Base-by-base conservation (phyloP, 1,284 basidiomycete species). In the Leccinum olivaceoglutinosum region DNA sequence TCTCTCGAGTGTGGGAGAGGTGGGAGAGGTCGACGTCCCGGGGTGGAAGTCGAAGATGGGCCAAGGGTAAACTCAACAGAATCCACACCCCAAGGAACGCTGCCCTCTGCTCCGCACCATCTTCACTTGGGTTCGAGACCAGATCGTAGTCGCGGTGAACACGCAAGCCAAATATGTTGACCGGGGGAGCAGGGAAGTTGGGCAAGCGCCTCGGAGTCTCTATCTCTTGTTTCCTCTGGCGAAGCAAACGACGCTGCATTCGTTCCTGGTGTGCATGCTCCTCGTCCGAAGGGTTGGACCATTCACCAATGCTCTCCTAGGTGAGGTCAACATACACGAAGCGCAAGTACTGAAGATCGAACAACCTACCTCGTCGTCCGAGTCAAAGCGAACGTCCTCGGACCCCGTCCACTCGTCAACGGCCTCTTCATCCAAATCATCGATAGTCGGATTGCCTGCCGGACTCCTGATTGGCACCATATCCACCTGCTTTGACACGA, bases 281-380 rank as follows among this genome's bases (percentile, higher is more conserved):
- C 74, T 93, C 90, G 69, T 93, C 90, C 12, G 90, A 93, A 18
- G 90, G 90, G 70, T 93, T 93, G n/a, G 90, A 93, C 83, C 84
- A 93, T 77, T 93, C 90, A 36, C 89, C 90, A 60, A 91, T 87
- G 68, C 89, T 92, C 87, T 90, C 77, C 74, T 76, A 51, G n/a
- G 5, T 65, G 60, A 58, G 60, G 60, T 68, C 14, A 69, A 63
- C 54, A 62, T 49, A 25, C 29, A 39, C 16, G 32, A 39, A 60
- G 63, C 60, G 55, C 36, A 62, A 58, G 61, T 60, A 58, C 62
- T 59, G 58, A 6, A 6, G 60, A 51, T 36, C 14, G 34, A 9
- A 66, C 79, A 66, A 12, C 57, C 55, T 68, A 89, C 89, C 80
- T 83, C 86, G 67, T 89, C 85, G 46, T 87, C 87, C 25, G 86